These are phyloP conservation scores for Pyrus hybrid DNA, from an alignment of 331 rosid species.

Conservation along the genomic window DNA sequence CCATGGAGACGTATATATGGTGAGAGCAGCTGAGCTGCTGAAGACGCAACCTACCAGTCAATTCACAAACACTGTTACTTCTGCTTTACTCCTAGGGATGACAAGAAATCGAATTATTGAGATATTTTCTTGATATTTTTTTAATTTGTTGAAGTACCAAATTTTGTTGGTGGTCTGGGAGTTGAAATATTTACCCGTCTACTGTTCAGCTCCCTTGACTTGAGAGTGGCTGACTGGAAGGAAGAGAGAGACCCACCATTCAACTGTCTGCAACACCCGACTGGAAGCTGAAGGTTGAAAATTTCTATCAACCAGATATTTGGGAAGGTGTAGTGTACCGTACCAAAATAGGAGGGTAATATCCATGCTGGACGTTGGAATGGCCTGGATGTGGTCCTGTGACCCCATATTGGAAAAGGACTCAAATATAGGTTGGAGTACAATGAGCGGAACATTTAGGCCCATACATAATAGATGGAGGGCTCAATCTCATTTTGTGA, in stretches of 20 bases:
- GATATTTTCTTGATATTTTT: neutral
- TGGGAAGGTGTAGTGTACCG: neutral
- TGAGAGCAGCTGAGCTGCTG: neutral
- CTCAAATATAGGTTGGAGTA: neutral
- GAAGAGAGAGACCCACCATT: conserved; percentile 20
- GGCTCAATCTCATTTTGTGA: no score
- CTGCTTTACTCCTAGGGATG: neutral
- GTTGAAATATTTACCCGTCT: conserved; percentile 4
- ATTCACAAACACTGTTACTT: neutral
- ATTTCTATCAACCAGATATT: neutral
- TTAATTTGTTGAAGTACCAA: neutral
- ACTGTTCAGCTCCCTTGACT: conserved; percentile 6
- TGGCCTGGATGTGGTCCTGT: no score
- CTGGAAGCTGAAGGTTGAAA: neutral
- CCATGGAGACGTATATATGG: conserved; percentile 23
- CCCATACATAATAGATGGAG: neutral
- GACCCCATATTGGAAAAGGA: no score
- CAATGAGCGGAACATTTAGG: neutral
- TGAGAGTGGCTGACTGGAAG: neutral
- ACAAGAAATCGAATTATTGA: neutral
- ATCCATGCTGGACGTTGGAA: neutral
- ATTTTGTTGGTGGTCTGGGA: conserved; percentile 12
- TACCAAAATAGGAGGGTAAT: neutral
- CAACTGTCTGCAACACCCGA: conserved; percentile 3
- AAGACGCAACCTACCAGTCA: conserved; percentile 44